These are phyloP conservation scores for Pestalotiopsis sp. DNA, from an alignment of 2,329 filamentous ascomycete genomes.

Conservation along the genomic window DNA sequence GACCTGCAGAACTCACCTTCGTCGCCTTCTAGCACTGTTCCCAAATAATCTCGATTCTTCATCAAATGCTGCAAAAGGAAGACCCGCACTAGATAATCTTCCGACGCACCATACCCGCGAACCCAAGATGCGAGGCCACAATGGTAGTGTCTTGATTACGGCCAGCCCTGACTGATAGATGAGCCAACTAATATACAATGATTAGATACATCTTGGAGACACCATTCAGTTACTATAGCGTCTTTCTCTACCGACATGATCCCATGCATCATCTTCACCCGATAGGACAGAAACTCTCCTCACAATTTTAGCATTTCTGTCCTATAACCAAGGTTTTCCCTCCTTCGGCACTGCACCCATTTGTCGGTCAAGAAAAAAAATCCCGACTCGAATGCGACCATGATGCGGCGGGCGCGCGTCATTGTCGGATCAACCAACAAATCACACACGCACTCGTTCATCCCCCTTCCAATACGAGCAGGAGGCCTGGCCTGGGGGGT, in stretches of 20 bases:
- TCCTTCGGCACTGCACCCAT: too few relatives aligned
- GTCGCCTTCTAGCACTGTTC: not conserved
- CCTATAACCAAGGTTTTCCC: too few relatives aligned
- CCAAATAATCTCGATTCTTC: not conserved
- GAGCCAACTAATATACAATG: too few relatives aligned
- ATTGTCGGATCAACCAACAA: not conserved
- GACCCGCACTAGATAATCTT: slow-evolving; percentile 1
- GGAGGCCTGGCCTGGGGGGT: not conserved
- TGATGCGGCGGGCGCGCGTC: not conserved
- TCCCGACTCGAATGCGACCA: not conserved
- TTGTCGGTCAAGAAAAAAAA: too few relatives aligned
- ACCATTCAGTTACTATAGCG: too few relatives aligned
- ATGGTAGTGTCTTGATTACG: not conserved
- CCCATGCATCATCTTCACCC: too few relatives aligned
- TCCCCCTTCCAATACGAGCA: not conserved
- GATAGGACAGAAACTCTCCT: too few relatives aligned
- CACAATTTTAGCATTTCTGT: too few relatives aligned
- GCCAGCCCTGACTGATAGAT: too few relatives aligned
- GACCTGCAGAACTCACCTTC: not conserved
- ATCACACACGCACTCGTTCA: not conserved
- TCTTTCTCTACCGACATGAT: too few relatives aligned
- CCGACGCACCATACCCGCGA: not conserved
- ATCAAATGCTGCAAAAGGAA: not conserved
- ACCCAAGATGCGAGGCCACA: not conserved
- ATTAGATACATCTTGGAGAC: too few relatives aligned